Percentiles rank a stretch among this genome's conserved stretches.
These are phyloP conservation scores for Mrakia blollopis DNA, from an alignment of 768 basidiomycete species.

Conservation along the genomic window DNA sequence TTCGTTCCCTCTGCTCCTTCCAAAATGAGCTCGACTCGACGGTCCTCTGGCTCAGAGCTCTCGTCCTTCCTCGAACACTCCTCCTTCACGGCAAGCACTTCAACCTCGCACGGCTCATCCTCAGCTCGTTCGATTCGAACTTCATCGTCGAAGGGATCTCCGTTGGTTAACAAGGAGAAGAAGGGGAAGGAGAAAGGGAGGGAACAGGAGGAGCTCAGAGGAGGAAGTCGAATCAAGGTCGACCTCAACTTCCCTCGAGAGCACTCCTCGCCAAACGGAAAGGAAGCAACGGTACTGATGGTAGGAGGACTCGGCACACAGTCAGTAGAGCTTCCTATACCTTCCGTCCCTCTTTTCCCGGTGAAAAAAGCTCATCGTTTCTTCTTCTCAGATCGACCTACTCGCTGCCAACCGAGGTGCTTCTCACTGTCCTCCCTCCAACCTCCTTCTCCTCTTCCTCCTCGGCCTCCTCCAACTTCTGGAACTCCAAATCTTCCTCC, in stretches of 20 bases:
- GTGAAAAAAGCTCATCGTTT: neutral
- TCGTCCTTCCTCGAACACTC: neutral
- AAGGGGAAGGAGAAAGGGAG: conserved; percentile 8
- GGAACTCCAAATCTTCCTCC: neutral
- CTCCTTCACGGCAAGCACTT: neutral
- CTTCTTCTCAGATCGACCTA: neutral
- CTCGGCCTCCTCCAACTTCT: neutral
- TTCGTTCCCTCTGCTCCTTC: no score
- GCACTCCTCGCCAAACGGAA: neutral
- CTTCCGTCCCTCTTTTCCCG: neutral
- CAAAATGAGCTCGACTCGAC: no score
- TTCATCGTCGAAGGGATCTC: neutral
- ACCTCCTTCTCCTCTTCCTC: neutral
- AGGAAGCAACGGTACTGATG: neutral
- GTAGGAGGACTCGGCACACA: neutral
- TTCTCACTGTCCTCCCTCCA: neutral
- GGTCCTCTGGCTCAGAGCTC: no score
- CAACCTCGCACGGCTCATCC: neutral
- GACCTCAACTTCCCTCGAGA: neutral
- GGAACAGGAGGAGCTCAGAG: neutral
- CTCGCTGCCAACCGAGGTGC: neutral
- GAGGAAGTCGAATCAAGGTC: neutral
- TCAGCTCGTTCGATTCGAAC: neutral
- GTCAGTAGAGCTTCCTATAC: neutral
- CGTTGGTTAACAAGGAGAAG: neutral